Evolutionary conservation across 2,329 filamentous ascomycete species (phyloP).

Genomic region (Neodidymelliopsis sp.): DNA sequence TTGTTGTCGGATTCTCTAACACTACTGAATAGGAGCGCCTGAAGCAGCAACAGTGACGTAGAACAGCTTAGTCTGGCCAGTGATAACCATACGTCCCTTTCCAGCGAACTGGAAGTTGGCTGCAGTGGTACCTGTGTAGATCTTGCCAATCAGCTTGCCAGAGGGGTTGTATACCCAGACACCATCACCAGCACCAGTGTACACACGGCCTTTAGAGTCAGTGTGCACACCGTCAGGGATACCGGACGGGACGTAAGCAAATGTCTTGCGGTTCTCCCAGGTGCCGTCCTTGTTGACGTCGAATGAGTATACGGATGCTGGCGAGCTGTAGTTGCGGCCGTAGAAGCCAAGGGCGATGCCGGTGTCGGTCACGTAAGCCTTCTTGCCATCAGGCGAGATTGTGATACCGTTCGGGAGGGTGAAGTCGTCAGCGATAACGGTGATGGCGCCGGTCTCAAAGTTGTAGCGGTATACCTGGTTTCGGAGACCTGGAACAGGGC

Average conservation of each 20-base stretch:
- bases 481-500: constrained; percentile 32
- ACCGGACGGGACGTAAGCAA: constrained; percentile 26
- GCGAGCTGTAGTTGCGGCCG: constrained; percentile 29
- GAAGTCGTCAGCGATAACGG: constrained; percentile 50
- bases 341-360: constrained; percentile 31
- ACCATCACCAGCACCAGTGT: constrained; percentile 58
- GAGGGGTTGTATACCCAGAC: constrained; percentile 59
- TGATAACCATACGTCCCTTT: constrained; percentile 34
- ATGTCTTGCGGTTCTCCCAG: constrained; percentile 31
- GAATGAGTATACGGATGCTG: constrained; percentile 34
- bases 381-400: constrained; percentile 50
- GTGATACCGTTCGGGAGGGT: constrained; percentile 52
- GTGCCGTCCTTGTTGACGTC: constrained; percentile 32
- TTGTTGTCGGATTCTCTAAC: neutral
- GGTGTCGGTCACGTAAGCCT: constrained; percentile 55
- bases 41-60: constrained; percentile 31
- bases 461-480: constrained; percentile 52
- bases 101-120: constrained; percentile 37
- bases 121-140: constrained; percentile 30
- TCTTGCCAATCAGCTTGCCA: constrained; percentile 54
- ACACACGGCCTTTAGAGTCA: constrained; percentile 61
- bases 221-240: constrained; percentile 34
- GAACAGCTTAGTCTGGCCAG: constrained; percentile 35
- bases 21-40: constrained; percentile 19
- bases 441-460: constrained; percentile 47